Percentiles rank a stretch among this genome's conserved stretches.
phyloP scores from a whole-genome alignment of 2,329 filamentous ascomycete species.

The Fusarium setosum region DNA sequence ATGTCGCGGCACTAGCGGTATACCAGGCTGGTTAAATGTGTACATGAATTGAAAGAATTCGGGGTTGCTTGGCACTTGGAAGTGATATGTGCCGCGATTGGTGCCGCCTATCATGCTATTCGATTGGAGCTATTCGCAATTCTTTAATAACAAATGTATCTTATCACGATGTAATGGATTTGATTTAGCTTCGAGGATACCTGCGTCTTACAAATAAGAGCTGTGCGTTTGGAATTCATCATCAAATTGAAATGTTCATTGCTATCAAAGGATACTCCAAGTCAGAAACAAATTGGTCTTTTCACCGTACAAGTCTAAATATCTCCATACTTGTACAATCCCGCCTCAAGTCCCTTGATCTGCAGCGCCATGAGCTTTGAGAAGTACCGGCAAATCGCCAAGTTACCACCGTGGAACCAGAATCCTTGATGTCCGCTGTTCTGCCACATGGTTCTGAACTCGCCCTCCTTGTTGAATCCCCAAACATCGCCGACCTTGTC shows the following conservation, averaged over 20 bases:
- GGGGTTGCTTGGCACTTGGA: too few species aligned
- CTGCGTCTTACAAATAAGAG: not conserved
- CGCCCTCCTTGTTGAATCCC: conserved; percentile 68
- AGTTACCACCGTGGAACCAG: conserved; percentile 74
- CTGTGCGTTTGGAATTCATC: too few species aligned
- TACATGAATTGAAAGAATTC: not conserved
- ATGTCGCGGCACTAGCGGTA: conserved; percentile 78
- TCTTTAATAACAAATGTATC: too few species aligned
- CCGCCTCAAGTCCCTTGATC: conserved; percentile 59
- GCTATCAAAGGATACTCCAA: not conserved
- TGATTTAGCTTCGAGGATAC: too few species aligned
- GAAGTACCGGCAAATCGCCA: conserved; percentile 71
- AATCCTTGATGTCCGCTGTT: conserved; percentile 71
- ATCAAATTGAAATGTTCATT: not conserved
- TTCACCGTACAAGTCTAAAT: conserved; percentile 6
- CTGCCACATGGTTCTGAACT: conserved; percentile 69
- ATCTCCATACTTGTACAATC: conserved; percentile 49
- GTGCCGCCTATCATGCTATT: too few species aligned
- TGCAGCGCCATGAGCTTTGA: conserved; percentile 66
- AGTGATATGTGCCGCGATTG: too few species aligned
- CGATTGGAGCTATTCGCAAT: too few species aligned
- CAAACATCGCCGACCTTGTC: conserved; percentile 69
- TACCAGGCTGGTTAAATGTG: conserved; percentile 79
- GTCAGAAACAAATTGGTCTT: not conserved
- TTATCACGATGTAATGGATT: too few species aligned